Conservation (phyloP, 805 yeast genomes). For the Wickerhamiella brachini region DNA sequence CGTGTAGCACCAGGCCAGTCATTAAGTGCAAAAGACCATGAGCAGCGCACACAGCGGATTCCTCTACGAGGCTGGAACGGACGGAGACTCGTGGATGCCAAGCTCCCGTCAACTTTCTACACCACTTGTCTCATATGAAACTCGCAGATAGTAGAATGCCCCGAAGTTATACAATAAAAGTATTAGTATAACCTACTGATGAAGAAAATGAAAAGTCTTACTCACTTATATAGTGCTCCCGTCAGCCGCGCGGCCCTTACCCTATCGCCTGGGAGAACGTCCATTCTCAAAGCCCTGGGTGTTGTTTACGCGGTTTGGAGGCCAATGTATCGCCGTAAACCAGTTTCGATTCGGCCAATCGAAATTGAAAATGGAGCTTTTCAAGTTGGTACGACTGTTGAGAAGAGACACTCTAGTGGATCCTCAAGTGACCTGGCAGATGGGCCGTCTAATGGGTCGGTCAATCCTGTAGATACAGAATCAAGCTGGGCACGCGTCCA, state of each 20-base stretch:
- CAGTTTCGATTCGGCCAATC: not conserved
- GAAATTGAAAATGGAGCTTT: not conserved
- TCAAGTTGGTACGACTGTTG: not conserved
- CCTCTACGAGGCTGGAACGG: slow-evolving; percentile 29
- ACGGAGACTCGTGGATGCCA: slow-evolving; percentile 23
- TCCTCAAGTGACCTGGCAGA: too few relatives aligned
- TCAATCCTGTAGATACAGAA: too few relatives aligned
- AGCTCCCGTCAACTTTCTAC: slow-evolving; percentile 18
- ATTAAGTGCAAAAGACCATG: slow-evolving; percentile 11
- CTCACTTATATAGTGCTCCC: not conserved
- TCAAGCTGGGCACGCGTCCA: not conserved
- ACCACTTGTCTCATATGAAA: slow-evolving; percentile 12
- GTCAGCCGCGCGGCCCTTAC: not conserved
- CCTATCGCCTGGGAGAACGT: not conserved
- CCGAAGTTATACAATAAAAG: slow-evolving; percentile 20
- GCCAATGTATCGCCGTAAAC: not conserved
- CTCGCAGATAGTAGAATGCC: slow-evolving; percentile 13
- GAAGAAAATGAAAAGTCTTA: slow-evolving; percentile 9
- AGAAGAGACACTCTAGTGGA: not conserved
- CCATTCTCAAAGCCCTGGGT: not conserved
- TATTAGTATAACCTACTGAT: slow-evolving; percentile 22
- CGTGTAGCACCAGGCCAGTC: slow-evolving; percentile 20
- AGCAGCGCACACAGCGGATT: slow-evolving; percentile 22
- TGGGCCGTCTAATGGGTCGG: not conserved
- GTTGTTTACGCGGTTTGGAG: not conserved